Evolutionary conservation across 495 filamentous ascomycete genomes (phyloP), one percentile per base, ranked within the genome.

Genomic region (Xylaria castorea): DNA sequence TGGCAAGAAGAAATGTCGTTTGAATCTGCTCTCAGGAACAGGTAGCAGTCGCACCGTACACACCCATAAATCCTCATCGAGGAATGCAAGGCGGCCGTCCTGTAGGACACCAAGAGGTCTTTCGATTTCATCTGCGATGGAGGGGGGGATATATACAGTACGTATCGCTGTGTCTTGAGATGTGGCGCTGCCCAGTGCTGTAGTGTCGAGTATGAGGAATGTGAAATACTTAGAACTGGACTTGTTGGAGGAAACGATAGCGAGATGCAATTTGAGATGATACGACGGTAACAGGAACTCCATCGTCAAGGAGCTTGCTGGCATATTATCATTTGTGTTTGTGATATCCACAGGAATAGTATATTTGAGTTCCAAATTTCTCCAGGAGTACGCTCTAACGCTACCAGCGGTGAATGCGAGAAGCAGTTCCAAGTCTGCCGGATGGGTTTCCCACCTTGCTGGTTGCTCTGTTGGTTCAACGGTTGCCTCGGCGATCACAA

Each of bases 1-100:
- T 14, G 58, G 58, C 58, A 40, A 62, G n/a, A 62, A 62, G 11
- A 64, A 32, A 4, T 65, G 16, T 27, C 42, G 16, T 12, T 65
- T 48, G 2, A 48, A 32, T 34, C 27, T 65, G 4, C 62, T 65
- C 22, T 42, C 3, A 30, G 36, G 38, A 12, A 1, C 6, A 65
- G 62, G 2, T 14, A 14, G 14, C 38, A 63, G 22, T n/a, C 36
- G 38, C 22, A 16, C 36, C 11, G n/a, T 63, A 7, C 60, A 63
- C n/a, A 42, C 38, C 60, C 38, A 63, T 32, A 63, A 9, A 20
- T 27, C 16, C 12, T 40, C 5, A 18, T 61, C 57, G n/a, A 63
- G 36, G 34, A 40, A 42, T 25, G 25, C 60, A 2, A 63, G 38
- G 20, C 60, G 9, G 30, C 60, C 60, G 7, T 63, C 60, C 22